Evolutionary conservation across 306 rosid species (phyloP), one percentile per base, ranked within the genome.

Genomic region (Alnus rubra): DNA sequence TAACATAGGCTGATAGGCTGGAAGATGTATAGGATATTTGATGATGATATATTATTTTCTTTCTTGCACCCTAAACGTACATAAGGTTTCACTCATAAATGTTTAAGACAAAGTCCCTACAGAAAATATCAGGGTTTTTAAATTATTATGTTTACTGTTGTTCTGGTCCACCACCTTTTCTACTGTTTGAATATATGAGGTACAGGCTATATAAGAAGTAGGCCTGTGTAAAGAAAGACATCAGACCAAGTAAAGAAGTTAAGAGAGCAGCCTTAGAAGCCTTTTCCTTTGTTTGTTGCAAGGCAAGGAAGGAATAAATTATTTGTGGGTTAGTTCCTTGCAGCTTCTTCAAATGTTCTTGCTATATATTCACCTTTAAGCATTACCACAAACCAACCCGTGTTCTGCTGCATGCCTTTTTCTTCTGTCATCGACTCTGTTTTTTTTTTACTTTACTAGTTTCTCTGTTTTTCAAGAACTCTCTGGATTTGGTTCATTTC

Each of bases 271-370:
- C 84, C 73, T 81, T 78, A 5, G 45, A 82, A 55, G 60, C 83
- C 77, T 79, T 78, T 45, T 69, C 53, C 74, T 76, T 60, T 75
- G 73, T 77, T 75, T 77, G 73, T 80, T 83, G 49, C 45, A 84
- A 87, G 94, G 84, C 82, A 91, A 85, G 90, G 81, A 79, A 90
- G 73, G 88, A 86, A 87, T 85, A 88, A 89, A 39, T 81, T 76
- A 77, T 83, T 75, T 54, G 9, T 45, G 73, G 76, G 86, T 71
- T 80, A 84, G 79, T 86, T 84, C 88, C 83, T 80, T 81, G 83
- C 77, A 83, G 63, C 88, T 89, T 87, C 89, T 79, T 81, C 80
- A 33, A 71, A 71, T 71, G 3, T 75, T 77, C 76, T 80, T 78
- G 54, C 70, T 73, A 82, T 75, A 70, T 52, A 79, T 55, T 70